Base-by-base conservation (phyloP, 2,329 filamentous ascomycete genomes). In the Colletotrichum zoysiae region DNA sequence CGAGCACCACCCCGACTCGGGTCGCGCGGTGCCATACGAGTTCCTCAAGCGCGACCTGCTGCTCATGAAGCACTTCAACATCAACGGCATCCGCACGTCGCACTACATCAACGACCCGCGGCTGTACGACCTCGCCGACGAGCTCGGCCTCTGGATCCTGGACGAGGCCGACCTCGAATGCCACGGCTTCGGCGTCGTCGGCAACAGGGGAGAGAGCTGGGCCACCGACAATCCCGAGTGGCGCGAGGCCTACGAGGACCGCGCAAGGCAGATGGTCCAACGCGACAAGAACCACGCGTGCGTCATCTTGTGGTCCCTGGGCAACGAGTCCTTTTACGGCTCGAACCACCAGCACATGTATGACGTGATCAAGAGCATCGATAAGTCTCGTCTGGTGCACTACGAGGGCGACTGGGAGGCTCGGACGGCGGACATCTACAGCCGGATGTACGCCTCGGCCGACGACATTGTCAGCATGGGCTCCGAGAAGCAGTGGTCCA, bases 261-360 rank as follows among this genome's bases (percentile, higher is more conserved):
- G 92, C 1, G 89, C 89, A 5, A 81, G 84, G 38, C 90, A 92
- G 72, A 83, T 93, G 74, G 88, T 93, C 0, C 84, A 88, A 74
- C 84, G 92, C 14, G 84, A 85, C 73, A 85, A 84, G 74, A 86
- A 93, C 64, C 89, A 92, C 74, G 82, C 91, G 0, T 91, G 85
- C 7, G 82, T 94, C 3, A 87, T 93, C 56, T 87, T 93, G 63
- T 94, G 92, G 92, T 91, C 89, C 23, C 82, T 94, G 0, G 92
- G 92, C 0, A 94, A 93, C 69, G 91, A 93, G 77, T 86, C 91
- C 0, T 93, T 92, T 76, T 93, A 92, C 70, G 92, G 92, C 0
- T 81, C 82, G 1, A 93, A 93, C 71, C 90, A 92, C 67, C 85
- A 85, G 60, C 88, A 88, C 12, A 94, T 93, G 91, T 90, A 91